Base-by-base conservation (phyloP, 73 alveolate genomes). In the Blepharisma japonicum region DNA sequence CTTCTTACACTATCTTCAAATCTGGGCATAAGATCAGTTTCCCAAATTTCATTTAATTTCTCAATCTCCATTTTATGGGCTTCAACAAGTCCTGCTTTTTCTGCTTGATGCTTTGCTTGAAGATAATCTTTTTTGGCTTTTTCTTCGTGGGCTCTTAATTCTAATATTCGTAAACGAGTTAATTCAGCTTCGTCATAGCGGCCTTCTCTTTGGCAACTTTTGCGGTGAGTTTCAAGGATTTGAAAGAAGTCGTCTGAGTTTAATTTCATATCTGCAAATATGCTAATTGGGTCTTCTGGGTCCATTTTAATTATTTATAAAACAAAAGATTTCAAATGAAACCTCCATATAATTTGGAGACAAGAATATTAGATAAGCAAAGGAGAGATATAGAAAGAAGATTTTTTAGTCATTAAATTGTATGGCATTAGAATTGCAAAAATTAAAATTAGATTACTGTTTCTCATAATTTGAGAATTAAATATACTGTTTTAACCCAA, bases 191-290 rank as follows among this genome's bases (percentile, higher is more conserved):
- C 80, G 5, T 70, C 80, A 45, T 45, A 70, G 9, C 80, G 56
- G 56, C 80, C 80, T 70, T 70, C 80, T 18, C 80, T 72, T 70
- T 70, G 66, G 61, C 80, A 70, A 45, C 68, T 70, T 70, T 70
- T 45, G 14, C 80, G 70, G 39, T 70, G 80, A n/a, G 56, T 70
- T 18, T 70, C 80, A 3, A 70, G 61, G 25, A 70, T 70, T 61
- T 61, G 74, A 39, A 61, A 61, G 46, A 61, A 61, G 46, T 61
- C 74, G 48, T 61, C 74, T 14, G 74, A 61, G 46, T 61, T 61
- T 61, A 61, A 25, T 8, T 61, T 61, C 74, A 61, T 61, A 25
- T 61, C 74, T 2, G 74, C 74, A 39, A 61, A 61, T 61, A 61
- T 61, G 74, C 74, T 61, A 3, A 61, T 61, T 1, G 74, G 74